phyloP scores from a whole-genome alignment of 768 basidiomycete genomes.

The Austroboletus eburneus region DNA sequence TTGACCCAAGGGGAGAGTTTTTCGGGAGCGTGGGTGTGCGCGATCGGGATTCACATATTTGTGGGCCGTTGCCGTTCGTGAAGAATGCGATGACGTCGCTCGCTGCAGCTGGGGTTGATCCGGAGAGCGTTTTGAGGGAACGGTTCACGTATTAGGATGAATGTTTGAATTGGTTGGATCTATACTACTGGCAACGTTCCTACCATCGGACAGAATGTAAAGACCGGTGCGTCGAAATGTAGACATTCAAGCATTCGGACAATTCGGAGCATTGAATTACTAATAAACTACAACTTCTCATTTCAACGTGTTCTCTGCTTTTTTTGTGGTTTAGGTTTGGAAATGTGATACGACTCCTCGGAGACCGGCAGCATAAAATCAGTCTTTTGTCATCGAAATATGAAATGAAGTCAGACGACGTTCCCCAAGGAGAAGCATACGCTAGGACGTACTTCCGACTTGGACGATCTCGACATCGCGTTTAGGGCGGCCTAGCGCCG shows the following conservation, averaged over 20 bases:
- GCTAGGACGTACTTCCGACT: not conserved
- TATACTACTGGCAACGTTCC: no score
- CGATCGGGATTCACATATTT: slow-evolving; percentile 17
- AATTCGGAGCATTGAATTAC: not conserved
- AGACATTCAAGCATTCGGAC: no score
- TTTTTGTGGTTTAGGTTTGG: not conserved
- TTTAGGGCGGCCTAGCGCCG: slow-evolving; percentile 24
- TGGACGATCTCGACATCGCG: not conserved
- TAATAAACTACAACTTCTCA: not conserved
- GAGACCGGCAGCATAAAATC: no score
- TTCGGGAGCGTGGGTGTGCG: slow-evolving; percentile 17
- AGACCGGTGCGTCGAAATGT: no score
- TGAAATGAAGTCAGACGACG: not conserved
- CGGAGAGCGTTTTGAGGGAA: slow-evolving; percentile 21
- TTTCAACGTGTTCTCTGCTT: no score
- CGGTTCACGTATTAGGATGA: slow-evolving; percentile 21
- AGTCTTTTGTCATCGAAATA: no score
- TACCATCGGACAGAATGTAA: no score
- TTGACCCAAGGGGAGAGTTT: slow-evolving; percentile 16
- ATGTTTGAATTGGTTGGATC: not conserved
- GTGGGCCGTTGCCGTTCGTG: slow-evolving; percentile 25
- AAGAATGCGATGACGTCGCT: slow-evolving; percentile 21
- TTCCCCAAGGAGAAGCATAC: not conserved
- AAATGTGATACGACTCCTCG: not conserved
- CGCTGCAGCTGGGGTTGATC: slow-evolving; percentile 17